Base-by-base conservation (phyloP, 176 grass and related monocot genomes). In the Thalia dealbata region DNA sequence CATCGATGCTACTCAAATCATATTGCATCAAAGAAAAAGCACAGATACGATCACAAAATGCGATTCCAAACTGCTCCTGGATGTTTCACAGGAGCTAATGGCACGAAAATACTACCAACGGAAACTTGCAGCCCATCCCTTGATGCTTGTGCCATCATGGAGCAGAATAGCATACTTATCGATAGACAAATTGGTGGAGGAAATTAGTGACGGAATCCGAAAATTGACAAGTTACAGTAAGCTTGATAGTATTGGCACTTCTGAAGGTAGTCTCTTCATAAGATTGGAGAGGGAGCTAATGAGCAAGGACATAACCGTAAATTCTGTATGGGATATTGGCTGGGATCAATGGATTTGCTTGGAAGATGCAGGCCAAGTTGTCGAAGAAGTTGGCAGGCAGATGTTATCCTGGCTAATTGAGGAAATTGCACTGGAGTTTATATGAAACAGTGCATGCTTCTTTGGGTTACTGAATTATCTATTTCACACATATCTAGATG, bases 261-360 rank as follows among this genome's bases (percentile, higher is more conserved):
- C 23, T 1, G 87, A 81, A 80, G 89, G 91, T n/a, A 64, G 13
- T 54, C 45, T 89, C 22, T 74, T 77, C 71, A 15, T 81, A 59
- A 96, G 84, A 29, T 77, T 96, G 84, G 88, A 91, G 82, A 96
- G 75, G 69, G 92, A 96, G 74, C 69, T 96, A 4, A 63, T 56
- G 29, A 91, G 78, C 50, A 26, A 69, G 25, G 75, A 91, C 38
- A 1, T 32, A 12, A 67, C 75, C 32, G 78, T 89, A 59, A 91
- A 70, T 70, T 73, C 67, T 26, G 64, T 38, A 22, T 96, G 92
- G 92, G 84, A 89, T 48, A 71, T 85, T 75, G 82, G 92, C 38
- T 91, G 92, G 92, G 62, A 81, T 51, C 74, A 85, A 60, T 85
- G 82, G 82, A 58, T 82, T 51, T 87, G 59, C 74, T 78, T 81